Evolutionary conservation across 495 filamentous ascomycete genomes (phyloP).

Genomic region (Aspergillus carlsbadensis): DNA sequence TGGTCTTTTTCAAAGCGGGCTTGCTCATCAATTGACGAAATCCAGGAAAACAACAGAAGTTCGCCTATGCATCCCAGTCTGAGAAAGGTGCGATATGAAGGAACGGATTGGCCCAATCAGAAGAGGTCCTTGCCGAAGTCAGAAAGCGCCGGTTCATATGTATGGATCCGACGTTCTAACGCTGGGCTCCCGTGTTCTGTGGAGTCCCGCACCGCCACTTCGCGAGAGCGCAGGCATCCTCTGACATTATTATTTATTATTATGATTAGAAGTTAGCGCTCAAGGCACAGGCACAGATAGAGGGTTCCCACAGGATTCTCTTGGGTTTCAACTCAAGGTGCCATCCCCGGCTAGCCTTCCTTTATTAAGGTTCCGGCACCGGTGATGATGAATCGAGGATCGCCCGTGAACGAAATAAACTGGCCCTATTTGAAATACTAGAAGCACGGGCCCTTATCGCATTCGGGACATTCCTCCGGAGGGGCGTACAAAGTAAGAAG

Average conservation of each 20-base stretch:
- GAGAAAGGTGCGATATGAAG: constrained; percentile 31
- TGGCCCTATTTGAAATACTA: not conserved
- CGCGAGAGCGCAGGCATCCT: constrained; percentile 6
- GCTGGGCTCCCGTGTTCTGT: constrained; percentile 4
- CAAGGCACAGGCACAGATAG: not conserved
- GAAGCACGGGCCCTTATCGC: constrained; percentile 2
- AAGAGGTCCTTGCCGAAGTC: constrained; percentile 36
- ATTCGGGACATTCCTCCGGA: constrained; percentile 4
- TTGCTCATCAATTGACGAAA: constrained; percentile 1
- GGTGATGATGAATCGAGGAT: not conserved
- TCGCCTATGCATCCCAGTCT: constrained; percentile 47
- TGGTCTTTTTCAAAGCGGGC: not conserved
- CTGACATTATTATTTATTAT: not conserved
- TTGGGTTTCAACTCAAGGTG: constrained; percentile 3
- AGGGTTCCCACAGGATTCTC: not conserved
- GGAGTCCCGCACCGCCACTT: constrained; percentile 8
- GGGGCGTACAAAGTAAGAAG: not conserved
- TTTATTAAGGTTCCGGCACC: not conserved
- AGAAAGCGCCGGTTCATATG: not conserved
- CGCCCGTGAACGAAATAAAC: not conserved
- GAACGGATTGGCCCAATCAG: constrained; percentile 34
- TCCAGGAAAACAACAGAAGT: constrained; percentile 3
- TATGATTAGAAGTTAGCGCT: not conserved
- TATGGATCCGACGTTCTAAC: not conserved
- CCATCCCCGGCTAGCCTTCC: not conserved